phyloP scores from a whole-genome alignment of 371 early-diverging fungal species.

The Rhizomucor pusillus region DNA sequence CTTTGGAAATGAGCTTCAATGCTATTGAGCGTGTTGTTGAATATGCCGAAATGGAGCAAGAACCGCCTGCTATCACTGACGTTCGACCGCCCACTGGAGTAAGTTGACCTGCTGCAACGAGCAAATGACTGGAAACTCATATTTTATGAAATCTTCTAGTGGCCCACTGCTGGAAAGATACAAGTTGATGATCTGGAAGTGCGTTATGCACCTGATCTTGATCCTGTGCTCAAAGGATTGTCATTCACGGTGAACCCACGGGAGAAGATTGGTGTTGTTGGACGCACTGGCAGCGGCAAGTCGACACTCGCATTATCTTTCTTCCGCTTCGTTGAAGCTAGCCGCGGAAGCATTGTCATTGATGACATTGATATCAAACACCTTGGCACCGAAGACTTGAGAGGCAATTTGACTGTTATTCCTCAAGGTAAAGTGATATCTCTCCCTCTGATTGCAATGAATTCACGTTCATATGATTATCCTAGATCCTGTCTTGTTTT shows the following conservation, averaged over 20 bases:
- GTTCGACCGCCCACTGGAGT: slow-evolving; percentile 55
- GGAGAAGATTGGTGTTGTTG: slow-evolving; percentile 66
- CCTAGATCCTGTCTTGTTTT: slow-evolving; percentile 62
- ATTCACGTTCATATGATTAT: not conserved
- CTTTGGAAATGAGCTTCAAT: slow-evolving; percentile 82
- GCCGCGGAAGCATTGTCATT: slow-evolving; percentile 64
- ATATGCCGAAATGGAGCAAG: slow-evolving; percentile 76
- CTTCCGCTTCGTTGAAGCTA: slow-evolving; percentile 73
- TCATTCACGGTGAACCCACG: slow-evolving; percentile 45
- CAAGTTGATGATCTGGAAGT: slow-evolving; percentile 56
- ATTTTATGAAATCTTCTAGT: slow-evolving; percentile 27
- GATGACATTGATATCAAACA: slow-evolving; percentile 75
- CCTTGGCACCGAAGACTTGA: slow-evolving; percentile 69
- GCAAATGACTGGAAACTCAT: not conserved
- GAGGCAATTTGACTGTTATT: slow-evolving; percentile 69
- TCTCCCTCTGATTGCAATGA: not conserved
- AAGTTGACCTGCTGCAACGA: slow-evolving; percentile 5
- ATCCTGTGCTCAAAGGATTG: slow-evolving; percentile 59
- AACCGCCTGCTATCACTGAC: slow-evolving; percentile 60
- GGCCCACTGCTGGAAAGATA: slow-evolving; percentile 66
- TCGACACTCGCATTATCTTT: slow-evolving; percentile 70
- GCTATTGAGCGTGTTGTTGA: slow-evolving; percentile 84
- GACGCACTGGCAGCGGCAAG: slow-evolving; percentile 80
- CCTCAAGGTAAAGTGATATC: slow-evolving; percentile 50
- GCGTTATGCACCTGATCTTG: slow-evolving; percentile 59